Evolutionary conservation across 139 green algal genomes (phyloP), one percentile per base, ranked within the genome.

Genomic region (Volvox africanus): DNA sequence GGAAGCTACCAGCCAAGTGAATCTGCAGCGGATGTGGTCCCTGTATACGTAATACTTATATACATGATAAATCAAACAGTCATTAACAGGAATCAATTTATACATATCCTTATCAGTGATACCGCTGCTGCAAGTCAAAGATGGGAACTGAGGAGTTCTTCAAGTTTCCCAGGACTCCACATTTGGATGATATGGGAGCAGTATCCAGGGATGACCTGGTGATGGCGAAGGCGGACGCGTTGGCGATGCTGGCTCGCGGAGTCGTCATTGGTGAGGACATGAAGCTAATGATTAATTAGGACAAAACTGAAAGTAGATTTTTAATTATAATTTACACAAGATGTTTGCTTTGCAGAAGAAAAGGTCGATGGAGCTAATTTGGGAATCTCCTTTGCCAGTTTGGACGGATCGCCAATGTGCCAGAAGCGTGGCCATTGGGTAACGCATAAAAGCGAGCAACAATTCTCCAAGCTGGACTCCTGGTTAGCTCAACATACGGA

Each of bases 351-450:
- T 18, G 76, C 36, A 93, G 91, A 93, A 69, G 91, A 93, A 35
- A 93, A 93, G 50, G 79, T 91, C 0, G 91, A 93, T 20, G 91
- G 91, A 6, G 79, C 91, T 16, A 93, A 93, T 80, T 50, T 93
- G 24, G 91, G 91, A 11, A 77, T 93, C 9, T 89, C 79, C 0
- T 91, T 93, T 71, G 65, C 35, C 30, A 14, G 32, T 6, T 6
- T 37, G 6, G 22, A 21, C 3, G 44, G 50, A 1, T 30, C 55
- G 1, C 22, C 88, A 20, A n/a, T 61, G 28, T 91, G 91, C 22
- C 92, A 94, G 67, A 92, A 94, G 82, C 82, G 92, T 0, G 92
- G 92, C 0, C 92, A 91, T 69, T 92, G 75, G 71, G 80, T 94
- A 22, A 89, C 65, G 17, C 26, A 65, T 12, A 16, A 68, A 28